A percentile compares a stretch with the other conserved stretches of the same genome.
phyloP scores from a whole-genome alignment of 768 basidiomycete genomes.

The Russula griseocarnosa region DNA sequence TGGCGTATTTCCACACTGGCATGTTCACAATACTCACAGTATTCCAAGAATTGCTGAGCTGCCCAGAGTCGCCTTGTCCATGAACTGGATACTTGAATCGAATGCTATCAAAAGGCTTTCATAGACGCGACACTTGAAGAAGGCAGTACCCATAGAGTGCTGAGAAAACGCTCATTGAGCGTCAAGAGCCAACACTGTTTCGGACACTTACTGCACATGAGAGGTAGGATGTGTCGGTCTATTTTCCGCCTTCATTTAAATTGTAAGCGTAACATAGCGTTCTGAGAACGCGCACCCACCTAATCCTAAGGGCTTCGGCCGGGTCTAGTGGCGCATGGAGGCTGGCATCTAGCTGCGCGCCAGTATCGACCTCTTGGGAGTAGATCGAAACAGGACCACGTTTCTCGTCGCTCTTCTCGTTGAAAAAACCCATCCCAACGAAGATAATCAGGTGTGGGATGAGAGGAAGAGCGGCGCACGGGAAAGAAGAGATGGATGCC shows the following conservation, averaged over 20 bases:
- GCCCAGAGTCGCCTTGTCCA: slow-evolving; percentile 73
- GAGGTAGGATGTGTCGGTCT: slow-evolving; percentile 60
- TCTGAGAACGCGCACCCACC: slow-evolving; percentile 32
- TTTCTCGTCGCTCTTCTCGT: slow-evolving; percentile 21
- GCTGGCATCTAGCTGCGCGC: slow-evolving; percentile 52
- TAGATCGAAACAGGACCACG: slow-evolving; percentile 37
- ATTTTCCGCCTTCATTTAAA: slow-evolving; percentile 45
- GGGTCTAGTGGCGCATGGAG: slow-evolving; percentile 46
- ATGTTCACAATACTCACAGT: slow-evolving; percentile 40
- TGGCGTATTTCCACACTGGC: neutral
- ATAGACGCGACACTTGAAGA: no score
- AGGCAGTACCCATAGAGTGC: slow-evolving; percentile 51
- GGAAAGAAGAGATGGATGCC: neutral
- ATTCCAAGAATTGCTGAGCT: slow-evolving; percentile 68
- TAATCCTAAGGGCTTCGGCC: slow-evolving; percentile 47
- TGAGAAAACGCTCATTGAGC: slow-evolving; percentile 29
- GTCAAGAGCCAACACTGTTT: neutral
- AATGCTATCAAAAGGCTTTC: slow-evolving; percentile 19
- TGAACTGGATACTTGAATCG: slow-evolving; percentile 61
- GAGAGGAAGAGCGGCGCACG: neutral
- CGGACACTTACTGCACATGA: slow-evolving; percentile 63
- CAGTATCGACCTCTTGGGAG: slow-evolving; percentile 55
- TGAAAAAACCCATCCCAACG: slow-evolving; percentile 16
- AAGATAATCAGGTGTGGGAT: neutral
- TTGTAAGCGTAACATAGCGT: slow-evolving; percentile 30